These are phyloP conservation scores for Blastocystis sp. DNA, from an alignment of 352 stramenopile genomes.

Conservation along the genomic window DNA sequence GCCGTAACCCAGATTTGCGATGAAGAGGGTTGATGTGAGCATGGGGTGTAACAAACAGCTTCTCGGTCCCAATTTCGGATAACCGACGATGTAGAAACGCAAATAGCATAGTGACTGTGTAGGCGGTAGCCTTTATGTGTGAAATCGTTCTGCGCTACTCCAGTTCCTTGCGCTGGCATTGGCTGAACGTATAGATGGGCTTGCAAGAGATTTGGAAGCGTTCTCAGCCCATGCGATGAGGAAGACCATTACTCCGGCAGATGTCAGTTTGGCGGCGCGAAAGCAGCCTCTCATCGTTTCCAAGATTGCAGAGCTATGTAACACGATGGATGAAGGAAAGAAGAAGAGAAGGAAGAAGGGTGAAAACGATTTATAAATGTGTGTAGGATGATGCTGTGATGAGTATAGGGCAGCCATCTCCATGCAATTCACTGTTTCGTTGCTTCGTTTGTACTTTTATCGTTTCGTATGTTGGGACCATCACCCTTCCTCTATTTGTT, in stretches of 20 bases:
- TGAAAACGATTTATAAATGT: neutral
- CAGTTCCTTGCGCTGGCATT: neutral
- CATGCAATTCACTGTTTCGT: too few relatives aligned
- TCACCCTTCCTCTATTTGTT: too few relatives aligned
- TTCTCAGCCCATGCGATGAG: constrained; percentile 49
- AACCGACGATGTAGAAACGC: neutral
- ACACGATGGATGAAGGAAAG: constrained; percentile 32
- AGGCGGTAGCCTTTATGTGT: constrained; percentile 39
- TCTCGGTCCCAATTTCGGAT: constrained; percentile 8
- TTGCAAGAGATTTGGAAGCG: constrained; percentile 62
- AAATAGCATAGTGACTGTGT: neutral
- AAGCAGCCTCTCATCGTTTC: constrained; percentile 18
- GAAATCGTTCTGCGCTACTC: constrained; percentile 40
- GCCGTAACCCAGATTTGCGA: constrained; percentile 35
- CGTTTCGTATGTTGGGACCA: too few relatives aligned
- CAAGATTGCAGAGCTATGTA: constrained; percentile 1
- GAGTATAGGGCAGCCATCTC: too few relatives aligned
- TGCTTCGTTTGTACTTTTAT: too few relatives aligned
- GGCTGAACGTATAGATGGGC: neutral
- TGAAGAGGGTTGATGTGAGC: constrained; percentile 11
- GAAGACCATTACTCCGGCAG: constrained; percentile 15
- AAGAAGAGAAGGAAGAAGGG: constrained; percentile 58
- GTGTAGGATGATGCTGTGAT: neutral
- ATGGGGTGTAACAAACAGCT: too few relatives aligned
- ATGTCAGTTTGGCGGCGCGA: constrained; percentile 32